Evolutionary conservation across 441 rosid species (phyloP), one percentile per base, ranked within the genome.

Genomic region (Adansonia rubrostipa): DNA sequence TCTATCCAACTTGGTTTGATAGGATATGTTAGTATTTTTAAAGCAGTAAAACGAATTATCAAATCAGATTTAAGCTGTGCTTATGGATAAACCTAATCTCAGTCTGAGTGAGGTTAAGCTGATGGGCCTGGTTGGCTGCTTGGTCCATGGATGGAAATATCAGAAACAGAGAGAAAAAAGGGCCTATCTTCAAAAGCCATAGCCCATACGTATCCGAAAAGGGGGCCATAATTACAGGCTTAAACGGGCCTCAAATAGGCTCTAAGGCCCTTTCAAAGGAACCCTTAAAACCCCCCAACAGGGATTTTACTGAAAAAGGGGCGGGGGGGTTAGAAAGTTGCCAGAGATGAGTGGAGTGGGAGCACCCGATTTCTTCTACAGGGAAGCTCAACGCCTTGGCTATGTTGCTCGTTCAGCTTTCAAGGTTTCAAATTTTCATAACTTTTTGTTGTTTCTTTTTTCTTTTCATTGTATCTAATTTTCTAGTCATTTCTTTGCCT

Each of bases 361-460:
- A 75, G 80, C 90, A 13, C 94, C 99, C 1, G 99, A 96, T 85
- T 96, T 96, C 93, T 96, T 89, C 90, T 92, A 92, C 83, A 90
- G 97, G 84, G 98, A 96, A 85, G 99, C 99, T 77, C 97, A 88
- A 82, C 97, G 97, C 75, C 97, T 94, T 67, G 99, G 99, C 82
- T 96, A 96, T 80, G 94, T 91, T 5, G 98, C 97, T 81, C 99
- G 98, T 77, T 96, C 99, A 77, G 99, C 98, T 83, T 96, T 96
- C 90, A 96, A 96, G 96, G 99, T 91, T 50, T 36, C n/a, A 5
- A 36, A 50, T 22, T 56, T 56, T 15, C 48, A 17, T 51, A 0
- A 5, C 67, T 73, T 42, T 22, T 36, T 57, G 2, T 40, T 78
- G 6, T 65, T 22, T 5, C 58, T n/a, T 62, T 77, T 13, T 66